phyloP scores from a whole-genome alignment of 2,329 filamentous ascomycete genomes.

The Bipolaris oryzae region DNA sequence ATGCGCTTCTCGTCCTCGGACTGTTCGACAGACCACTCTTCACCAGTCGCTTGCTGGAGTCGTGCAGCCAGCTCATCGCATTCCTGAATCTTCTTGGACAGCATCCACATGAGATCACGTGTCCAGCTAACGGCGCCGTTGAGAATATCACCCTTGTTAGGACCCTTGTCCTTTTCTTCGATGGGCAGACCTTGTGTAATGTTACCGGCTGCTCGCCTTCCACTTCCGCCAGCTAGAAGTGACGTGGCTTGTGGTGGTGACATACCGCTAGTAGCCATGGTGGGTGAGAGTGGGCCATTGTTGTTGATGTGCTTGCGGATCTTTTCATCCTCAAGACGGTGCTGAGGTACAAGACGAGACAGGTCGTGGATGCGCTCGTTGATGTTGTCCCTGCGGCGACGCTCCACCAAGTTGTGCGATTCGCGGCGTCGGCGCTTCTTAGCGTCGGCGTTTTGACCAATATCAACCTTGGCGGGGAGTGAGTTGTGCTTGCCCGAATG shows the following conservation, averaged over 20 bases:
- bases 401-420: constrained; percentile 95
- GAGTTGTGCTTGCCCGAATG: constrained; percentile 82
- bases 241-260: constrained; percentile 81
- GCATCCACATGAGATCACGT: constrained; percentile 95
- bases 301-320: constrained; percentile 93
- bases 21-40: constrained; percentile 50
- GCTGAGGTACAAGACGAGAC: constrained; percentile 87
- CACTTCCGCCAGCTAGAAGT: constrained; percentile 81
- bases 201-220: constrained; percentile 78
- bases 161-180: constrained; percentile 97
- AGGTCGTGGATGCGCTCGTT: constrained; percentile 98
- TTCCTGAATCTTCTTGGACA: constrained; percentile 86
- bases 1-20: constrained; percentile 94
- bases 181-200: constrained; percentile 92
- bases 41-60: constrained; percentile 56
- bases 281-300: constrained; percentile 86
- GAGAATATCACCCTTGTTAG: constrained; percentile 98
- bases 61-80: constrained; percentile 82
- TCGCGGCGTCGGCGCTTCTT: constrained; percentile 90
- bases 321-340: constrained; percentile 95
- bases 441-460: constrained; percentile 81
- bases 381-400: constrained; percentile 94
- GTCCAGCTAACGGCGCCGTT: constrained; percentile 98
- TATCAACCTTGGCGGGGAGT: constrained; percentile 80
- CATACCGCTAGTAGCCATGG: constrained; percentile 71